phyloP scores from a whole-genome alignment of 768 basidiomycete species.

The Kondoa subrosea region DNA sequence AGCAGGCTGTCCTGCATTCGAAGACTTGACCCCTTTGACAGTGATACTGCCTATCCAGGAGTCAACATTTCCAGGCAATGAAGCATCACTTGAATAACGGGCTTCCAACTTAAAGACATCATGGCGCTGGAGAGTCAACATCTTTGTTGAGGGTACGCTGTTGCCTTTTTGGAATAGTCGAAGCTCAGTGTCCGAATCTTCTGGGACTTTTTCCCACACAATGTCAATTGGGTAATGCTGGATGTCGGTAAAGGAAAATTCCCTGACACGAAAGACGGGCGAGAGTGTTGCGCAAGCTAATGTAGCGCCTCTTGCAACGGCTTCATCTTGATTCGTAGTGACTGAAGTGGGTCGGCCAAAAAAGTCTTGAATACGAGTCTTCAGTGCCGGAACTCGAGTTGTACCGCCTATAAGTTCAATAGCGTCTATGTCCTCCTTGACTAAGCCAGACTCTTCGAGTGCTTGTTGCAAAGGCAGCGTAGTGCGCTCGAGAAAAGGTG shows the following conservation, averaged over 20 bases:
- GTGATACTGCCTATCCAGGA: conserved; percentile 69
- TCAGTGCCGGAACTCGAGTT: conserved; percentile 84
- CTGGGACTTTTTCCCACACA: conserved; percentile 60
- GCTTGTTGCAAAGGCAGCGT: conserved; percentile 57
- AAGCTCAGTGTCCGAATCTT: conserved; percentile 74
- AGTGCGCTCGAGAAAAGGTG: conserved; percentile 59
- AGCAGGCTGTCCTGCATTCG: conserved; percentile 53
- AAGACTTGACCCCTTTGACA: conserved; percentile 54
- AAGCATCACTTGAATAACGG: conserved; percentile 53
- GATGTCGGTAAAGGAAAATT: conserved; percentile 78
- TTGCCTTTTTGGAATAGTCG: conserved; percentile 77
- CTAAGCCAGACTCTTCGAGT: conserved; percentile 60
- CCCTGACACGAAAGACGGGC: conserved; percentile 92
- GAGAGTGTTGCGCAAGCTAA: conserved; percentile 95
- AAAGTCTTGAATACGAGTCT: conserved; percentile 62
- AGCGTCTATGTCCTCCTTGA: conserved; percentile 67
- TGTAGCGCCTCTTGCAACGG: conserved; percentile 84
- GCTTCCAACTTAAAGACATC: conserved; percentile 77
- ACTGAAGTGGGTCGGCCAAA: conserved; percentile 76
- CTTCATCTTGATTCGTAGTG: conserved; percentile 96
- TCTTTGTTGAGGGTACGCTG: conserved; percentile 76
- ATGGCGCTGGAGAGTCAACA: conserved; percentile 84
- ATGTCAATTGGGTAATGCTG: conserved; percentile 77
- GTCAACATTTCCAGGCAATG: conserved; percentile 61
- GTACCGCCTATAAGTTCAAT: conserved; percentile 86